Conservation (phyloP, 768 basidiomycete genomes). For the Xanthoconium stramineum region DNA sequence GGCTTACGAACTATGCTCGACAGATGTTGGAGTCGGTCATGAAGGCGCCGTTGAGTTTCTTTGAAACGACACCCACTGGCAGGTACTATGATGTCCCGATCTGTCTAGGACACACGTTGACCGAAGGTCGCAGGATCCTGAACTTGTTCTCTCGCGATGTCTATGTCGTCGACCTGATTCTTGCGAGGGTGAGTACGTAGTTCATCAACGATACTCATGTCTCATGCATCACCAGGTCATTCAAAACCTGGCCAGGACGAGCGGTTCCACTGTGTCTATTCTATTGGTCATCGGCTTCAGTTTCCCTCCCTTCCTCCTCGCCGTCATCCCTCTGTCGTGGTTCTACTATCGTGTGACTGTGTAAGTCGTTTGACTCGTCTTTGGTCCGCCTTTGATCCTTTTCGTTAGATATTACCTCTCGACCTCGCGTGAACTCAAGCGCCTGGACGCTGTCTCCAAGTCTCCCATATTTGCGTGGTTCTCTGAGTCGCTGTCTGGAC, state of each 20-base stretch:
- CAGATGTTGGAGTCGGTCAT: conserved; percentile 82
- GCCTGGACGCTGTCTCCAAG: conserved; percentile 82
- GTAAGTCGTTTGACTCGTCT: conserved; percentile 38
- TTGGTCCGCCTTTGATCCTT: background rate
- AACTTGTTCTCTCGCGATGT: conserved; percentile 91
- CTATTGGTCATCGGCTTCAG: conserved; percentile 72
- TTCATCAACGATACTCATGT: background rate
- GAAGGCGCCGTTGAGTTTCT: conserved; percentile 82
- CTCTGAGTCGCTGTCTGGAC: conserved; percentile 69
- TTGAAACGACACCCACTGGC: conserved; percentile 85
- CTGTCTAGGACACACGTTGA: background rate
- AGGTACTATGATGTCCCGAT: conserved; percentile 41
- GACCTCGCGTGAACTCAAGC: conserved; percentile 84
- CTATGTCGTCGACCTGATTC: conserved; percentile 81
- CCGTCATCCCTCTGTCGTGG: conserved; percentile 71
- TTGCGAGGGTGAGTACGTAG: conserved; percentile 50
- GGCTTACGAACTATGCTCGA: background rate
- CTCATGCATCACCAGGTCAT: conserved; percentile 42
- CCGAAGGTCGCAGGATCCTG: conserved; percentile 52
- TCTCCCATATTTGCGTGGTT: conserved; percentile 93
- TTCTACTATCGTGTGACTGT: conserved; percentile 79
- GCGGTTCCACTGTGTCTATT: conserved; percentile 56
- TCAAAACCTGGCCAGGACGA: conserved; percentile 64
- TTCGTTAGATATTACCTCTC: conserved; percentile 74
- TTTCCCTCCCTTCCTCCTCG: conserved; percentile 79